Base-by-base conservation (phyloP, 179 eudicot genomes). In the Corrigiola litoralis region DNA sequence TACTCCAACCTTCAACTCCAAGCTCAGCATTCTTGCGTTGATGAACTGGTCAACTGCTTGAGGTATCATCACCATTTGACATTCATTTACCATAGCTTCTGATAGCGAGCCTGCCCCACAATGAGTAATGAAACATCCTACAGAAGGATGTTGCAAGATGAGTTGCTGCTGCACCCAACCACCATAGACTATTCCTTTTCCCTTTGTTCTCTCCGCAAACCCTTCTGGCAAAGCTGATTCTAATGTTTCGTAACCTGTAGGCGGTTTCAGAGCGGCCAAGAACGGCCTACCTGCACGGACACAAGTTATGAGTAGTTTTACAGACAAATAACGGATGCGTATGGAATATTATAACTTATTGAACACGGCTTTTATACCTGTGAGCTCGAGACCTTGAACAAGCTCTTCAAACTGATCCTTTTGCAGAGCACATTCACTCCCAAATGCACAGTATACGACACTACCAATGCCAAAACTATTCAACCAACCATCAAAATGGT, bases 381-480 rank as follows among this genome's bases (percentile, higher is more conserved):
- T 67, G 17, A 57, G 64, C 67, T 79, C 83, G 32, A 79, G 51
- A 25, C 83, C 83, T 45, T 71, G 53, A 21, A 75, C 37, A 13
- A 79, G 40, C 52, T 79, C 75, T 8, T 50, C 63, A 50, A 79
- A 72, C 34, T 34, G 59, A 5, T 57, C 48, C 52, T 33, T 74
- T 7, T 3, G 1, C 1, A 72, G 63, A 2, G 46, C 14, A 10
- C 64, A 42, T 53, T 69, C 77, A 28, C 77, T 71, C 10, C 83
- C 83, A 57, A 75, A 60, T 17, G 79, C 65, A 53, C 84, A 80
- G 18, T 62, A 80, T 13, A 77, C 37, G 1, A 81, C 82, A 49
- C 61, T 49, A 2, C 34, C 36, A n/a, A 13, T n/a, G 8, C 33
- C 23, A 65, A 66, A 66, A 18, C 67, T 62, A n/a, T 42, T 59